Evolutionary conservation across 2,329 filamentous ascomycete genomes (phyloP).

Genomic region (Bertia moriformis): DNA sequence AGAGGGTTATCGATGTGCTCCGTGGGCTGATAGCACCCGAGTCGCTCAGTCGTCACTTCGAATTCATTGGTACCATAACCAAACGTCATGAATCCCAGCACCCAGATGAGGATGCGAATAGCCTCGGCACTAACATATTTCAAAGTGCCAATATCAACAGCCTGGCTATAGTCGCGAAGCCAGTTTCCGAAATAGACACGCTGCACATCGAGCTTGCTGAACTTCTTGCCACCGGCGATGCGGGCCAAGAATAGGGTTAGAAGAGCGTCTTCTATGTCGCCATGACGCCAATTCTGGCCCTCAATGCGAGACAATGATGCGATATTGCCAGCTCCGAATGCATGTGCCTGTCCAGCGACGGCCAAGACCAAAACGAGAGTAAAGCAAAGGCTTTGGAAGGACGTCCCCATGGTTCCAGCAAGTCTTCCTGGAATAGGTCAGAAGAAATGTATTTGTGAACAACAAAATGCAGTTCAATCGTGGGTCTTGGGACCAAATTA

Average conservation of each 20-base stretch:
- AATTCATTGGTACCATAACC: constrained; percentile 32
- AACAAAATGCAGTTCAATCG: too few species aligned
- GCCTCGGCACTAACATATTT: constrained; percentile 35
- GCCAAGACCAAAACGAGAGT: background rate
- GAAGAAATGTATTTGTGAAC: too few species aligned
- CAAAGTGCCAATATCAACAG: constrained; percentile 36
- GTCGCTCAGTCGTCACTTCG: constrained; percentile 34
- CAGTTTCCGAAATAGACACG: constrained; percentile 27
- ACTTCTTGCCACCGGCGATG: constrained; percentile 25
- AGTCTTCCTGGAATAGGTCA: too few species aligned
- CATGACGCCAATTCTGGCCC: constrained; percentile 34
- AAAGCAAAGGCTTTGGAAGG: background rate
- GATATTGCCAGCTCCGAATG: constrained; percentile 32
- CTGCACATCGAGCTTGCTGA: constrained; percentile 23
- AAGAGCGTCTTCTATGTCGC: constrained; percentile 31
- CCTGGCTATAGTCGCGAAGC: constrained; percentile 34
- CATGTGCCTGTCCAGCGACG: constrained; percentile 4
- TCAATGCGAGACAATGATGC: constrained; percentile 23
- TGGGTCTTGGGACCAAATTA: too few species aligned
- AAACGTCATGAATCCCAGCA: constrained; percentile 38
- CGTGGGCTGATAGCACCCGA: constrained; percentile 32
- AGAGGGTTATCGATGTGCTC: constrained; percentile 37
- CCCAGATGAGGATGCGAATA: constrained; percentile 36
- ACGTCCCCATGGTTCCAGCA: background rate
- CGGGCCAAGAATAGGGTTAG: constrained; percentile 7